Conservation (phyloP, 495 filamentous ascomycete genomes). For the Neurospora sp. region DNA sequence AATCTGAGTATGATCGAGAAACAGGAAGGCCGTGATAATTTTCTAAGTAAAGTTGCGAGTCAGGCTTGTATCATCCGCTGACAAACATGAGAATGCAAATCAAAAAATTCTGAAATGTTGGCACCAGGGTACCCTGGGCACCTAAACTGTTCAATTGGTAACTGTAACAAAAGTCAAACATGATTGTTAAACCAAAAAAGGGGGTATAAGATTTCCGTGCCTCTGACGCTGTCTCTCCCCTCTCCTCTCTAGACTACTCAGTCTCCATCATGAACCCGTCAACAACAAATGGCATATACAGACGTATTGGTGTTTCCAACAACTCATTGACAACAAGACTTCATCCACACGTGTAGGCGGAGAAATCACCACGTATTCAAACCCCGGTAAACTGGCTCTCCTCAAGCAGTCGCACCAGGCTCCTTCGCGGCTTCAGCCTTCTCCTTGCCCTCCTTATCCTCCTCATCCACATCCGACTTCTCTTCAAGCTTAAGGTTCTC, state of each 20-base stretch:
- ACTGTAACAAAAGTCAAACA: neutral
- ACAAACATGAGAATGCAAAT: neutral
- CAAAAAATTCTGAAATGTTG: neutral
- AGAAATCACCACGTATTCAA: neutral
- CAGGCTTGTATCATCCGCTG: neutral
- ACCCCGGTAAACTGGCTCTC: neutral
- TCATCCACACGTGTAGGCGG: neutral
- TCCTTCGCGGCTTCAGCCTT: neutral
- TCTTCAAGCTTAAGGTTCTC: neutral
- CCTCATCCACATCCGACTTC: neutral
- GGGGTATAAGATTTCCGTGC: neutral
- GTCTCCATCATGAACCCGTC: neutral
- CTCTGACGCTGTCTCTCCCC: neutral
- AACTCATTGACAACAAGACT: neutral
- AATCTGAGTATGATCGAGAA: neutral
- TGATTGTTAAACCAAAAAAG: neutral
- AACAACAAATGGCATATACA: neutral
- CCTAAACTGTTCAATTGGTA: neutral
- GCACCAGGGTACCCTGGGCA: neutral
- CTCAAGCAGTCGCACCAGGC: neutral
- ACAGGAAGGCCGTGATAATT: neutral
- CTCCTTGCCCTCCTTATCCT: neutral
- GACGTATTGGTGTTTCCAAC: neutral
- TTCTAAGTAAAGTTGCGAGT: neutral
- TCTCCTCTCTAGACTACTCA: neutral